phyloP scores from a whole-genome alignment of 2,329 filamentous ascomycete genomes.

The Fusarium ramigenum region DNA sequence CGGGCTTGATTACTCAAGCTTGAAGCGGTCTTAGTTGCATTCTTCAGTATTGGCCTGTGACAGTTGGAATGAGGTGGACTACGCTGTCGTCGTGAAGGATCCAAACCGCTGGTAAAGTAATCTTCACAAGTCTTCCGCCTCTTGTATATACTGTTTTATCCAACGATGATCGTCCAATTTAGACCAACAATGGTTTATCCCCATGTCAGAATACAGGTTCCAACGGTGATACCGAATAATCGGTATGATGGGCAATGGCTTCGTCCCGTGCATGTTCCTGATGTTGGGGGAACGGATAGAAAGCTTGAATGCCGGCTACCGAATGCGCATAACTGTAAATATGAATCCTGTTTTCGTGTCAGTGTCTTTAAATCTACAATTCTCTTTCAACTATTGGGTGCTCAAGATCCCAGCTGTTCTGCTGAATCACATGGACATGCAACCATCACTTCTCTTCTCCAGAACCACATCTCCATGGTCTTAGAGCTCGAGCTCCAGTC shows the following conservation, averaged over 20 bases:
- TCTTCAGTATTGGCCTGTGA: not conserved
- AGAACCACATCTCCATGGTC: too few species aligned
- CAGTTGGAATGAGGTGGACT: slow-evolving; percentile 5
- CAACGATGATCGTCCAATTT: rapidly evolving
- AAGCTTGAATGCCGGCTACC: not conserved
- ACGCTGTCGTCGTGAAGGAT: rapidly evolving
- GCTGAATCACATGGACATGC: not conserved
- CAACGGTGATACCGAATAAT: not conserved
- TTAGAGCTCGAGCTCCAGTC: not conserved
- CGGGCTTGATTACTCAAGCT: not conserved
- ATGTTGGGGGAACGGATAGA: too few species aligned
- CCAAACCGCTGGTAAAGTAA: not conserved
- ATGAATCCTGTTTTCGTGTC: too few species aligned
- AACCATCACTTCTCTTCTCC: not conserved
- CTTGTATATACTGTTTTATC: not conserved
- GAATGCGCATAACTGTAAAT: not conserved
- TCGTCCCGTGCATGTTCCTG: not conserved
- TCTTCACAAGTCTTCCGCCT: not conserved
- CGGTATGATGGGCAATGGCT: rapidly evolving
- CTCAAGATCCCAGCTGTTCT: not conserved
- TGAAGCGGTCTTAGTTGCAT: not conserved
- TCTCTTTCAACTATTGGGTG: not conserved
- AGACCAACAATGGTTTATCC: too few species aligned
- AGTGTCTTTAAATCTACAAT: rapidly evolving
- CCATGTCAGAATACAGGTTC: not conserved